These are phyloP conservation scores for Cyberlindnera mrakii DNA, from an alignment of 805 yeast species.

Conservation along the genomic window DNA sequence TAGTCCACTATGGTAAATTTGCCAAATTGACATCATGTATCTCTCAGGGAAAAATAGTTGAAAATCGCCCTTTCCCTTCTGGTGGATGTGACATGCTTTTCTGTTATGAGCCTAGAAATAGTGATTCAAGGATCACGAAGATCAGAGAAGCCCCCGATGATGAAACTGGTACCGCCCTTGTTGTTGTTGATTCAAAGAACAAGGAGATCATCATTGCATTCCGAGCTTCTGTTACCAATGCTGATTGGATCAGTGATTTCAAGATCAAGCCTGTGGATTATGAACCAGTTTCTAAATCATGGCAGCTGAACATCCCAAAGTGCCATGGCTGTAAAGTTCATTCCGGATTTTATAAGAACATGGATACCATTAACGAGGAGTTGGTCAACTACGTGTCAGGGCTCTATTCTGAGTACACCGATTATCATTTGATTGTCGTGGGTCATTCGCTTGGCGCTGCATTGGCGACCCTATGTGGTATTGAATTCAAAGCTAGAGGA, in stretches of 20 bases:
- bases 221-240: slow-evolving; percentile 59
- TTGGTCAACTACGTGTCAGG: slow-evolving; percentile 25
- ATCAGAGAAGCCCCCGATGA: slow-evolving; percentile 12
- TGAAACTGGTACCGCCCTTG: slow-evolving; percentile 45
- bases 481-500: slow-evolving; percentile 55
- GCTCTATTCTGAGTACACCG: slow-evolving; percentile 34
- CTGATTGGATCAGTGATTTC: slow-evolving; percentile 66
- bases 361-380: slow-evolving; percentile 34
- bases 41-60: slow-evolving; percentile 8
- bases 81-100: slow-evolving; percentile 19
- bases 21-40: slow-evolving; percentile 20
- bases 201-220: slow-evolving; percentile 48
- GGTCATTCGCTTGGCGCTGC: slow-evolving; percentile 85
- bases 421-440: slow-evolving; percentile 44
- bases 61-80: slow-evolving; percentile 4
- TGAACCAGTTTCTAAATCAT: not conserved
- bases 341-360: slow-evolving; percentile 52
- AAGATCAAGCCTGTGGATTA: slow-evolving; percentile 24
- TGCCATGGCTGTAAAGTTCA: slow-evolving; percentile 58
- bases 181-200: slow-evolving; percentile 42
- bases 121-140: slow-evolving; percentile 9
- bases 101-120: slow-evolving; percentile 9
- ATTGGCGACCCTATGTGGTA: slow-evolving; percentile 53
- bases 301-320: slow-evolving; percentile 1
- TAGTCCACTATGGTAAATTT: slow-evolving; percentile 16